Percentiles rank a stretch among this genome's conserved stretches.
These are phyloP conservation scores for Letharia columbiana DNA, from an alignment of 495 filamentous ascomycete genomes.

Conservation along the genomic window DNA sequence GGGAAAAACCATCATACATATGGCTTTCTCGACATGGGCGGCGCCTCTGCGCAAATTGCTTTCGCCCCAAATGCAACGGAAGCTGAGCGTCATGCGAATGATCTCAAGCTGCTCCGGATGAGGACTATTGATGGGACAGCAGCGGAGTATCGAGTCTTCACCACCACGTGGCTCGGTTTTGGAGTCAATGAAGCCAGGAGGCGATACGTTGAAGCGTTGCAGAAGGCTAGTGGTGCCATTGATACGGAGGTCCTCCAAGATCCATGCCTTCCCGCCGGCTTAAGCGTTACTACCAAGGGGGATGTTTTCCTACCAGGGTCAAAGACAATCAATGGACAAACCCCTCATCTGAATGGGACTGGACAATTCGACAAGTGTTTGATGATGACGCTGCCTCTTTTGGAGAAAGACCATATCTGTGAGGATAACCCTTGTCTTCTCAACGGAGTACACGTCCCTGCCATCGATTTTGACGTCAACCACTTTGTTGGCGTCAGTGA, in stretches of 20 bases:
- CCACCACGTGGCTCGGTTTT: constrained; percentile 93
- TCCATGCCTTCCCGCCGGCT: constrained; percentile 76
- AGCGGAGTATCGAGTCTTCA: constrained; percentile 80
- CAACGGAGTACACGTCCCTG: constrained; percentile 81
- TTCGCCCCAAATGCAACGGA: constrained; percentile 94
- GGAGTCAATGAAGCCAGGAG: constrained; percentile 85
- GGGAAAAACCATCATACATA: constrained; percentile 93
- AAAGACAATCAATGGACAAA: constrained; percentile 46
- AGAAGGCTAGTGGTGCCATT: constrained; percentile 47
- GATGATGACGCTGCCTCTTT: constrained; percentile 67
- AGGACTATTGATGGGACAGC: constrained; percentile 68
- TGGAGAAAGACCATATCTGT: constrained; percentile 86
- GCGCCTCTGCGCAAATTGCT: constrained; percentile 92
- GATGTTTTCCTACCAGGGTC: constrained; percentile 33
- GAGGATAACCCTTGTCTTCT: constrained; percentile 77
- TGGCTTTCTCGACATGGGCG: constrained; percentile 97
- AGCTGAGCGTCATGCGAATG: constrained; percentile 78
- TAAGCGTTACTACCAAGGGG: constrained; percentile 51
- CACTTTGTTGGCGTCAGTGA: constrained; percentile 98
- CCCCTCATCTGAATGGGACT: constrained; percentile 62
- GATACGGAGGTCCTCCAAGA: constrained; percentile 66
- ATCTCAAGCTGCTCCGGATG: constrained; percentile 77
- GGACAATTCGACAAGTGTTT: constrained; percentile 83
- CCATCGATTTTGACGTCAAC: constrained; percentile 96
- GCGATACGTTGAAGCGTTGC: constrained; percentile 65